phyloP scores from a whole-genome alignment of 495 filamentous ascomycete species.

The Penicillium riverlandense region DNA sequence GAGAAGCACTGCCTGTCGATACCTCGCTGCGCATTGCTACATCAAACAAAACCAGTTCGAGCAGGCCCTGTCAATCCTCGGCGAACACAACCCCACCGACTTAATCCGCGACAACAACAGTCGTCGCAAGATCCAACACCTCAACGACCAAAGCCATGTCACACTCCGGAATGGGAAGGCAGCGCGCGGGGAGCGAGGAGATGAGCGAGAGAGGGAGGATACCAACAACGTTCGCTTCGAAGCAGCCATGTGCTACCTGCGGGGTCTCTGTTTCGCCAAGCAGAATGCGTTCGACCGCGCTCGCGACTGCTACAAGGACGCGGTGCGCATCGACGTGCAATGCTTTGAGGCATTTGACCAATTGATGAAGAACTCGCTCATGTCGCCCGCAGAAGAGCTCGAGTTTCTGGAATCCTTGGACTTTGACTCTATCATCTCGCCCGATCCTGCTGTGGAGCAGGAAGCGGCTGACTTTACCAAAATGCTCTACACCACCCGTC shows the following conservation, averaged over 20 bases:
- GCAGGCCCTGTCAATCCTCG: slow-evolving; percentile 80
- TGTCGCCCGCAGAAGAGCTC: slow-evolving; percentile 97
- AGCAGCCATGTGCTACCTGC: slow-evolving; percentile 93
- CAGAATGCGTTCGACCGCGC: slow-evolving; percentile 96
- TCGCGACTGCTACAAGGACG: slow-evolving; percentile 97
- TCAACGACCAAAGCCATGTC: slow-evolving; percentile 43
- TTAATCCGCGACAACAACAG: slow-evolving; percentile 64
- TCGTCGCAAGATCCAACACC: slow-evolving; percentile 51
- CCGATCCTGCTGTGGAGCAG: slow-evolving; percentile 56
- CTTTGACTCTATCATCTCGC: slow-evolving; percentile 69
- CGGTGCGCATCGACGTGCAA: slow-evolving; percentile 92
- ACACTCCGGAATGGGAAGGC: slow-evolving; percentile 41
- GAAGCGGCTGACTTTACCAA: slow-evolving; percentile 89
- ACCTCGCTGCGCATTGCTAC: slow-evolving; percentile 87
- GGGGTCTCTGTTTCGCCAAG: slow-evolving; percentile 91
- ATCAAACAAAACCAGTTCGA: slow-evolving; percentile 86
- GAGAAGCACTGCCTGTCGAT: slow-evolving; percentile 78
- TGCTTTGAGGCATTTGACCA: slow-evolving; percentile 98
- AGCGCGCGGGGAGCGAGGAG: slow-evolving; percentile 49
- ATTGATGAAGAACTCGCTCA: slow-evolving; percentile 92
- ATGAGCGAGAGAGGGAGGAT: slow-evolving; percentile 61
- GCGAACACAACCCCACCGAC: slow-evolving; percentile 86
- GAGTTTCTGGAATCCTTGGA: slow-evolving; percentile 85
- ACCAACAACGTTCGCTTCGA: slow-evolving; percentile 74
- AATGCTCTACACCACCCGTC: slow-evolving; percentile 93